Evolutionary conservation across 208 protist species (phyloP).

Genomic region (Wallacemonas rigidus): DNA sequence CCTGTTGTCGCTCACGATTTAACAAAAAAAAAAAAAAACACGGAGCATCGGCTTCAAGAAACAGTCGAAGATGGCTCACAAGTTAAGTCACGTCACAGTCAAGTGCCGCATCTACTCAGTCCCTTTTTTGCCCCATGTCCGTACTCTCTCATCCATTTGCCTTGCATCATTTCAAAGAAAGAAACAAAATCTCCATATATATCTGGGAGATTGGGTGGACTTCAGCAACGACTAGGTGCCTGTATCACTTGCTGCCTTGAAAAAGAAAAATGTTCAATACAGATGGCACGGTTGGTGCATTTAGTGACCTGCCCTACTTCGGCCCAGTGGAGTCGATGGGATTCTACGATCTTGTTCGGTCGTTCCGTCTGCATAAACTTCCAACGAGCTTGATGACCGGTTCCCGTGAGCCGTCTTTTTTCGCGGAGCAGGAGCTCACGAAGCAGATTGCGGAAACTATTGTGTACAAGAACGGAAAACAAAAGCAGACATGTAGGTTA

Average conservation of each 20-base stretch:
- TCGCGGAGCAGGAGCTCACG: slow-evolving; percentile 30
- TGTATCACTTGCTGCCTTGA: neutral
- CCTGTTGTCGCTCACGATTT: no score
- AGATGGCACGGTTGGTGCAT: slow-evolving; percentile 52
- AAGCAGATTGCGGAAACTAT: neutral
- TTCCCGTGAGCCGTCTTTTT: slow-evolving; percentile 41
- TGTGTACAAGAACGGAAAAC: slow-evolving; percentile 14
- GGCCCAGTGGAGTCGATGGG: slow-evolving; percentile 56
- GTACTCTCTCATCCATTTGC: no score
- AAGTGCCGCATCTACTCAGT: neutral
- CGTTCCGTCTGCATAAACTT: slow-evolving; percentile 54
- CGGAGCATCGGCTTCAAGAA: no score
- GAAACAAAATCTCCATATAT: no score
- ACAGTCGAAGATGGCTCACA: neutral
- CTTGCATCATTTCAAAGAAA: no score
- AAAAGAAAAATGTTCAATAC: slow-evolving; percentile 18
- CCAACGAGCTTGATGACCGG: slow-evolving; percentile 52
- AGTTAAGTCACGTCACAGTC: neutral
- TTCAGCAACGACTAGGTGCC: no score
- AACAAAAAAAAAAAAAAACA: no score
- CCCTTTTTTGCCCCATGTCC: no score
- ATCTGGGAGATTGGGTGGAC: no score
- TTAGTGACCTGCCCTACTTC: slow-evolving; percentile 75
- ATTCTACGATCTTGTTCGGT: slow-evolving; percentile 60
- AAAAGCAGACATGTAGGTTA: slow-evolving; percentile 10